Evolutionary conservation across 78 protist genomes (phyloP).

Genomic region (Dictyostelium capitatum): DNA sequence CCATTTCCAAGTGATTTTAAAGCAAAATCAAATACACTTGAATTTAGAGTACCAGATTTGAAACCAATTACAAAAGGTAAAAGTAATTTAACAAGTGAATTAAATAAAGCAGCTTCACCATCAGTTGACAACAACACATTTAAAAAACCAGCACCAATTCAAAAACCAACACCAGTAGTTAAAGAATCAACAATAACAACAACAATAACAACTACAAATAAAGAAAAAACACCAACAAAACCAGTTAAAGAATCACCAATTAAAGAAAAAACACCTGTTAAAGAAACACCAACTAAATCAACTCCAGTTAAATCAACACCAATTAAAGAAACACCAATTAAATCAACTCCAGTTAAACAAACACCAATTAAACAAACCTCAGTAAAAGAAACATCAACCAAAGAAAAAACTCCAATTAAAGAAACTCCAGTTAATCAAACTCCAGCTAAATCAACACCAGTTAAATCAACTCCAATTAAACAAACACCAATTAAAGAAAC

Average conservation of each 20-base stretch:
- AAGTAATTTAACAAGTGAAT: conserved; percentile 1
- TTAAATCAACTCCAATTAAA: not conserved
- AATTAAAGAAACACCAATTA: conserved; percentile 6
- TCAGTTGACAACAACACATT: not conserved
- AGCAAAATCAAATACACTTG: conserved; percentile 9
- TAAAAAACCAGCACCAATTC: not conserved
- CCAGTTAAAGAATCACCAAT: conserved; percentile 17
- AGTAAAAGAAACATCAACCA: not conserved
- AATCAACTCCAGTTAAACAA: not conserved
- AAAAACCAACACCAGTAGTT: not conserved
- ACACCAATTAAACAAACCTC: not conserved
- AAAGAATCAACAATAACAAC: not conserved
- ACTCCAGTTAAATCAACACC: not conserved
- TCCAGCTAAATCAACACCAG: not conserved
- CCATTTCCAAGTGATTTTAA: not conserved
- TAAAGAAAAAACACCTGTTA: not conserved
- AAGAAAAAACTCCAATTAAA: conserved; percentile 4
- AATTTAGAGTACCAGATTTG: conserved; percentile 27
- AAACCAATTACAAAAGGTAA: not conserved
- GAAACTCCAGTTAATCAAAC: not conserved
- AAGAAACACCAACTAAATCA: not conserved
- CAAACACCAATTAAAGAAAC: not conserved
- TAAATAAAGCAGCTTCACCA: not conserved
- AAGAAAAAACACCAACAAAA: conserved; percentile 1
- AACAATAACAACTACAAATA: not conserved